Evolutionary conservation across 2,329 filamentous ascomycete genomes (phyloP), one percentile per base, ranked within the genome.

Genomic region (Zymoseptoria passerinii): DNA sequence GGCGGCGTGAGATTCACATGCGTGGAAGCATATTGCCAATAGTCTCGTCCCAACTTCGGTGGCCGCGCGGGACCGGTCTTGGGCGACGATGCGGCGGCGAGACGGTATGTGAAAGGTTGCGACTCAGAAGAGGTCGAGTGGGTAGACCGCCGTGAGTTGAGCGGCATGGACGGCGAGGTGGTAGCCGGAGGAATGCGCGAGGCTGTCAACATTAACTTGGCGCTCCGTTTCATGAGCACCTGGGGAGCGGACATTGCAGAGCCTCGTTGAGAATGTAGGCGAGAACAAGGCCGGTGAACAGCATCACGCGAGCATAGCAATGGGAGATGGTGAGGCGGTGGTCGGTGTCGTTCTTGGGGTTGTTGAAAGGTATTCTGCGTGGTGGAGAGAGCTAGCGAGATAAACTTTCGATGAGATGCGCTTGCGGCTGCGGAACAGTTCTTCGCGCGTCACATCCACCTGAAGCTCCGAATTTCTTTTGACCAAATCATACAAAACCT

Each of bases 21-120:
- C 7, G 68, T 69, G 3, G 68, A 70, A n/a, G 65, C 66, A 58
- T 72, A 71, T 48, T 64, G 65, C 65, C 70, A 73, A 61, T 63
- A 70, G 53, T 72, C 69, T 76, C 76, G 54, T 78, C 78, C 60
- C 77, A 79, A 61, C 80, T 81, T 63, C 81, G 83, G 70, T 68
- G 64, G 70, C 71, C 62, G 63, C 9, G 72, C 62, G 40, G 70
- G 61, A 52, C 66, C 62, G 27, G 65, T 62, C 62, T 75, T 75
- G 9, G 65, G 70, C 3, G 71, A 65, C 9, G 72, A 66, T 13
- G 73, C 68, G 13, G 73, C 73, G 10, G 69, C 71, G 3, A 75
- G 63, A 10, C 71, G 67, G 56, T 74, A 75, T 40, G 71, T 71
- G 63, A 74, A 75, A 19, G 57, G 55, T 16, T 56, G 50, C 4